Conservation (phyloP, 1,284 basidiomycete species). For the Ceratobasidium sp. region DNA sequence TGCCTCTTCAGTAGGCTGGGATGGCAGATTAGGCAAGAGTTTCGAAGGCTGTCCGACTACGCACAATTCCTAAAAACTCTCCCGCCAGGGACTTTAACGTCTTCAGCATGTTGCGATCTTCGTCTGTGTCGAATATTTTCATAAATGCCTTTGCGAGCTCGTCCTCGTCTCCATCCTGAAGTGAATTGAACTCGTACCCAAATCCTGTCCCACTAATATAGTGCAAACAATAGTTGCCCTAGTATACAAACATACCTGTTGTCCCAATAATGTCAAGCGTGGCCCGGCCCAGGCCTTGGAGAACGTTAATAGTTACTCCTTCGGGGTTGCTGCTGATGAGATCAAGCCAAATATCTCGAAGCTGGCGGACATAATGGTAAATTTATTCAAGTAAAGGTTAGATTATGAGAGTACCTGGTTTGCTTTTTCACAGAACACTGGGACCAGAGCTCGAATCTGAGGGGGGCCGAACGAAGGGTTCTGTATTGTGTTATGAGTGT, state of each 20-base stretch:
- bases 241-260: slow-evolving; percentile 55
- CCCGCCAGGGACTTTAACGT: not conserved
- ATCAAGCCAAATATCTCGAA: slow-evolving; percentile 48
- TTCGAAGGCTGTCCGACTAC: not conserved
- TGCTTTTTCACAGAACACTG: slow-evolving; percentile 47
- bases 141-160: slow-evolving; percentile 54
- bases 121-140: slow-evolving; percentile 49
- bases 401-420: slow-evolving; percentile 29
- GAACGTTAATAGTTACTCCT: slow-evolving; percentile 55
- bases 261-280: slow-evolving; percentile 62
- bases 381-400: not conserved
- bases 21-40: slow-evolving; percentile 47
- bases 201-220: slow-evolving; percentile 54
- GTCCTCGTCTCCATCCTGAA: slow-evolving; percentile 50
- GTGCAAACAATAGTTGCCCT: slow-evolving; percentile 44
- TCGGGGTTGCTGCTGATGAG: slow-evolving; percentile 2
- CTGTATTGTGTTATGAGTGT: not conserved
- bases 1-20: slow-evolving; percentile 51
- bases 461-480: slow-evolving; percentile 47
- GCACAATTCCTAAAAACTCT: not conserved
- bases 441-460: slow-evolving; percentile 44
- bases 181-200: slow-evolving; percentile 58
- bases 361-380: slow-evolving; percentile 18
- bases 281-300: slow-evolving; percentile 56
- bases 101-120: not conserved